Base-by-base conservation (phyloP, 805 yeast species). In the Ogataea wickerhamii region DNA sequence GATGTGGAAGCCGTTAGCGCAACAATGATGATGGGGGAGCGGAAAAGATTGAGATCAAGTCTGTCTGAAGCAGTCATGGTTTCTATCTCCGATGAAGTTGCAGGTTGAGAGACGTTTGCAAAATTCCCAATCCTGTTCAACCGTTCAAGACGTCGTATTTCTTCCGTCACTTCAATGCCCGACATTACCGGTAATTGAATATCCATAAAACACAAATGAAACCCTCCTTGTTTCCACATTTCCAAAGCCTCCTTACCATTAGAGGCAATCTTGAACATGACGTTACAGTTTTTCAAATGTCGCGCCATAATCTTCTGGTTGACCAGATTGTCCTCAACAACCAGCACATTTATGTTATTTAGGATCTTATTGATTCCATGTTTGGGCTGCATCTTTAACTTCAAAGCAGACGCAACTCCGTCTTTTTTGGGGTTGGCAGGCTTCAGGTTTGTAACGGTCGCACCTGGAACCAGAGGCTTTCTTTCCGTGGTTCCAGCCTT, bases 21-120 rank as follows among this genome's bases (percentile, higher is more conserved):
- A 16, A 93, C 98, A 36, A 93, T 91, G 40, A 93, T 93, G n/a
- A 94, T 96, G 0, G 99, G 98, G 0, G 95, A 82, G 47, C 87
- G 74, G 61, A 87, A 87, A n/a, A 74, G 61, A 8, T 68, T 64
- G 19, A 74, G 59, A 48, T 84, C 87, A 6, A 87, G 60, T 28
- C 66, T 67, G 47, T 83, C 88, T 7, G 70, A 72, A 8, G 66
- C 49, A 20, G 43, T 34, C 13, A 39, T 30, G 22, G 41, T 46
- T 10, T 43, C 48, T 11, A 39, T 36, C 18, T 44, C 49, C 10
- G 22, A 5, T 5, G 25, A 19, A 17, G 13, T 21, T 18, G 42
- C 37, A 2, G 52, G 41, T 26, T 47, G 52, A 17, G 52, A 43
- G 6, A 43, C 33, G 29, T 49, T 48, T 16, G 60, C 61, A 41